Evolutionary conservation across 1,139 yeast genomes (phyloP).

Genomic region (Spathaspora sp.): DNA sequence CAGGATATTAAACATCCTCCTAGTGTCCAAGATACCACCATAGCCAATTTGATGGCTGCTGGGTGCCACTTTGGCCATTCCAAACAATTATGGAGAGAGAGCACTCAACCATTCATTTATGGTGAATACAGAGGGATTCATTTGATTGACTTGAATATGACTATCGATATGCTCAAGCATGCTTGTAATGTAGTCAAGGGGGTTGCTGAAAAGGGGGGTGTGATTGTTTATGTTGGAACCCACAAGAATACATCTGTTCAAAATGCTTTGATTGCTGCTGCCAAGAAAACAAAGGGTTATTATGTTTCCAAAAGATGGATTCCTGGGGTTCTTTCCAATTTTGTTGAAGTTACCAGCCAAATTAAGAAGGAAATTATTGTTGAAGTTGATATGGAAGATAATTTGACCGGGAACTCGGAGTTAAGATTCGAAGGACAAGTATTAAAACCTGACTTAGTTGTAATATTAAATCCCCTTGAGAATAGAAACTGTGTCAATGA

Average conservation of each 20-base stretch:
- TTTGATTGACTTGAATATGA: constrained; percentile 84
- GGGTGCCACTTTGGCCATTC: constrained; percentile 96
- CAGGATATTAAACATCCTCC: constrained; percentile 63
- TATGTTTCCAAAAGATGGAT: constrained; percentile 88
- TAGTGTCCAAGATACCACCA: constrained; percentile 54
- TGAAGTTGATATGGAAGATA: constrained; percentile 40
- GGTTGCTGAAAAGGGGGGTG: constrained; percentile 80
- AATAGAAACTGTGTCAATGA: constrained; percentile 80
- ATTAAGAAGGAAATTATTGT: constrained; percentile 61
- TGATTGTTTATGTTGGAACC: constrained; percentile 83
- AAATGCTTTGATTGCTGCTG: constrained; percentile 75
- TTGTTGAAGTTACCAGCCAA: constrained; percentile 72
- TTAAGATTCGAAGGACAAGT: constrained; percentile 42
- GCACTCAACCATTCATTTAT: constrained; percentile 82
- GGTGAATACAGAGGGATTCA: constrained; percentile 90
- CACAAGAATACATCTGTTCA: constrained; percentile 67
- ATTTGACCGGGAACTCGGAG: constrained; percentile 57
- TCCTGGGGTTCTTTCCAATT: constrained; percentile 92
- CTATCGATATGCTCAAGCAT: constrained; percentile 69
- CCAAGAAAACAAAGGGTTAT: constrained; percentile 73
- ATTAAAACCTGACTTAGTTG: constrained; percentile 85
- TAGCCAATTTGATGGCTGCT: constrained; percentile 77
- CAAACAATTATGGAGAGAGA: constrained; percentile 74
- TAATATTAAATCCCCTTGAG: constrained; percentile 84
- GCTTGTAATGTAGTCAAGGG: constrained; percentile 82